Conservation (phyloP, 2,329 filamentous ascomycete genomes). For the Phyllosticta citrichinensis region DNA sequence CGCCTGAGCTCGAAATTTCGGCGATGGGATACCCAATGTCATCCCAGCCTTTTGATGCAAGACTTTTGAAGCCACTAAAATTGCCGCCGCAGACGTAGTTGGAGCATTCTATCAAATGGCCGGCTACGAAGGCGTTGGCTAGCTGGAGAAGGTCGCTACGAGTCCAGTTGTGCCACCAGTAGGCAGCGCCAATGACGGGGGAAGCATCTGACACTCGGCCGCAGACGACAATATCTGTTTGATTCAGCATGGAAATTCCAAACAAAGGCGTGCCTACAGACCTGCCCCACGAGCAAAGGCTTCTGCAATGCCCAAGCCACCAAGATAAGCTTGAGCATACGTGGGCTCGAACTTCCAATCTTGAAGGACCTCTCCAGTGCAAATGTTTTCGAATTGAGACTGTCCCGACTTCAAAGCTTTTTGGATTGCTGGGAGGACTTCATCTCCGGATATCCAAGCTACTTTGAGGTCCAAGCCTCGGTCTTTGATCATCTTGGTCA, state of each 20-base stretch:
- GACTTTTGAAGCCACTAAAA: conserved; percentile 34
- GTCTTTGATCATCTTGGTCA: conserved; percentile 18
- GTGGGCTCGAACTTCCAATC: conserved; percentile 27
- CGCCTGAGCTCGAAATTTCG: conserved; percentile 19
- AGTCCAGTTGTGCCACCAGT: conserved; percentile 37
- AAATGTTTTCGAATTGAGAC: conserved; percentile 25
- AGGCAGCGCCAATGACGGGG: conserved; percentile 34
- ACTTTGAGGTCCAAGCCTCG: conserved; percentile 21
- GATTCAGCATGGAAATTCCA: background rate
- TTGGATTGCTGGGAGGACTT: conserved; percentile 25
- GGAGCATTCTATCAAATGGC: conserved; percentile 36
- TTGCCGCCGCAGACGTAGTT: conserved; percentile 35
- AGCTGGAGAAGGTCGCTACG: conserved; percentile 29
- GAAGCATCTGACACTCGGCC: conserved; percentile 36
- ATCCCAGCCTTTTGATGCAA: conserved; percentile 22
- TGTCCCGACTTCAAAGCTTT: conserved; percentile 28
- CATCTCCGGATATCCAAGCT: conserved; percentile 36
- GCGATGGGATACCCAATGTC: conserved; percentile 24
- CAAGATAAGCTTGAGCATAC: conserved; percentile 32
- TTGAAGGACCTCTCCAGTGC: conserved; percentile 28
- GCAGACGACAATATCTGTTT: conserved; percentile 32
- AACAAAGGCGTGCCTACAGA: background rate
- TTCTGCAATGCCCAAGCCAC: conserved; percentile 33
- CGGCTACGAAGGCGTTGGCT: conserved; percentile 35
- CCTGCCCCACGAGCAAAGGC: conserved; percentile 31